Evolutionary conservation across 1,139 yeast species (phyloP), one percentile per base, ranked within the genome.

Genomic region (Debaryomyces fabryi): DNA sequence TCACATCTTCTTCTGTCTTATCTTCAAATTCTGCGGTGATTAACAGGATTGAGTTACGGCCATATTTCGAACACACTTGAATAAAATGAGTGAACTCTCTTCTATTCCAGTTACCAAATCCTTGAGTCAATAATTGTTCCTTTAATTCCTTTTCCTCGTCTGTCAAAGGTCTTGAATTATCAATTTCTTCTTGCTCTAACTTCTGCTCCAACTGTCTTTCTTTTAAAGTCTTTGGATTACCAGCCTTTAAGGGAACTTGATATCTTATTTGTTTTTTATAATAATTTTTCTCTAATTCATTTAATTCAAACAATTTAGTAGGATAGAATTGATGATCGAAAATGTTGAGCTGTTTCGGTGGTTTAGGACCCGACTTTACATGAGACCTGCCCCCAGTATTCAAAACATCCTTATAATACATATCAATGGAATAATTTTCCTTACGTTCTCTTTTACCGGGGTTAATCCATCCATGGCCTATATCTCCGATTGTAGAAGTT

Each of bases 381-480:
- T 78, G 57, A 0, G 78, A 59, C 57, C 86, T 71, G 36, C 83
- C 81, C 12, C 90, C 88, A 4, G 88, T 81, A 57, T 84, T 83
- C 54, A 87, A 70, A 7, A 86, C 92, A 66, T 85, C 93, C 63
- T 87, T 83, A 65, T 87, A 87, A 62, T 87, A 87, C 72, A 83
- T 84, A 63, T 87, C 95, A 55, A 87, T 84, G 2, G 88, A 83
- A 64, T 87, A 87, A 58, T 86, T 87, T 54, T 86, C 89, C 60
- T 86, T 86, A 53, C 93, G 76, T 65, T 86, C 93, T 69, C 95
- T 79, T 60, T 85, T 86, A 1, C 88, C 80, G 1, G 92, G 91
- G 52, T 86, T 82, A 51, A 86, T 82, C 89, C 89, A 85, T 9
- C 74, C 81, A 53, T 75, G 80, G 20, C 78, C 79, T 49, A 76